Percentiles rank a stretch among this genome's conserved stretches.
Evolutionary conservation across 371 early-diverging fungal genomes (phyloP).

Genomic region (Coemansia sp.): DNA sequence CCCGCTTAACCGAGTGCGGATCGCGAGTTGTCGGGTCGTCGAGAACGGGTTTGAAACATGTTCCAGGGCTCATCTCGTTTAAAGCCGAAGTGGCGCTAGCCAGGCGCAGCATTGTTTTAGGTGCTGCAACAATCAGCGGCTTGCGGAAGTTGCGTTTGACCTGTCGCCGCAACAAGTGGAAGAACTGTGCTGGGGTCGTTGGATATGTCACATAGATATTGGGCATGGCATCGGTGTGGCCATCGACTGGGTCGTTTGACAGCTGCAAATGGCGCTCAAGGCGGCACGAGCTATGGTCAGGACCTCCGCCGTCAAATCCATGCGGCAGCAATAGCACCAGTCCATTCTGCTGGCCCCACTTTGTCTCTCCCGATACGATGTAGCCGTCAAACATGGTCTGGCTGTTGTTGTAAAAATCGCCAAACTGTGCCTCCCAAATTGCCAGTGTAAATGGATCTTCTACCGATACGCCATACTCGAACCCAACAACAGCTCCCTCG

Average conservation of each 20-base stretch:
- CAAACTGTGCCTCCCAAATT: conserved; percentile 98
- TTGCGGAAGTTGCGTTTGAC: conserved; percentile 85
- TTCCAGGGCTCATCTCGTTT: conserved; percentile 82
- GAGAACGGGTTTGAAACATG: conserved; percentile 79
- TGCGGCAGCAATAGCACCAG: conserved; percentile 91
- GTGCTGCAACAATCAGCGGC: conserved; percentile 87
- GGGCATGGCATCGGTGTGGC: conserved; percentile 57
- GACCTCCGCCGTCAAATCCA: conserved; percentile 96
- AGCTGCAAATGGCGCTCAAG: conserved; percentile 93
- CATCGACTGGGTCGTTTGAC: conserved; percentile 64
- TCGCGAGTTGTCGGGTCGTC: conserved; percentile 56
- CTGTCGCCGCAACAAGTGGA: conserved; percentile 92
- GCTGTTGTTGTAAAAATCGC: conserved; percentile 96
- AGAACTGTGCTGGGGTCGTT: conserved; percentile 94
- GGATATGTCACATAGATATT: conserved; percentile 92
- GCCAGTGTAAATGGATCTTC: conserved; percentile 80
- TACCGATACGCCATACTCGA: conserved; percentile 89
- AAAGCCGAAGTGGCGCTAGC: conserved; percentile 70
- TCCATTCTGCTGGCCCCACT: conserved; percentile 91
- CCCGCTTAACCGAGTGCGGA: conserved; percentile 61
- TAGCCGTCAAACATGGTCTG: conserved; percentile 93
- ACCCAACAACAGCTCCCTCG: conserved; percentile 93
- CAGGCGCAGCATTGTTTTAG: conserved; percentile 82
- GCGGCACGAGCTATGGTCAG: conserved; percentile 89
- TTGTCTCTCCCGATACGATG: conserved; percentile 82